These are phyloP conservation scores for Endothia cerciana DNA, from an alignment of 2,329 filamentous ascomycete genomes.

Conservation along the genomic window DNA sequence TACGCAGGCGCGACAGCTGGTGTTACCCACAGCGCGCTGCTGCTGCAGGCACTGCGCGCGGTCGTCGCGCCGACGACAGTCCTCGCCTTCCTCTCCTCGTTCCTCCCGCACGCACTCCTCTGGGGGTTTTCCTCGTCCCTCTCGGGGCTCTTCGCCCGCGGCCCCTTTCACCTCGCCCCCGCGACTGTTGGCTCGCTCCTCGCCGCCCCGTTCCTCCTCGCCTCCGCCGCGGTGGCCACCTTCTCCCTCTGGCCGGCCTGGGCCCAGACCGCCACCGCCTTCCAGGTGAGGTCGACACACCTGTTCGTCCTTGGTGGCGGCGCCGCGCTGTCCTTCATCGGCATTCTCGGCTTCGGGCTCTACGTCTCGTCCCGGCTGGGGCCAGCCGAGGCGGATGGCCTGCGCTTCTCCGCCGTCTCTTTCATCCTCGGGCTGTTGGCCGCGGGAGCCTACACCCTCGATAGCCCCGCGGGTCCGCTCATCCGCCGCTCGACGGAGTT, in stretches of 20 bases:
- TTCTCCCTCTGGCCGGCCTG: slow-evolving; percentile 38
- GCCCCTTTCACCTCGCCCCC: slow-evolving; percentile 47
- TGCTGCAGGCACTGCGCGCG: slow-evolving; percentile 53
- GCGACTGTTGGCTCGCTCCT: slow-evolving; percentile 50
- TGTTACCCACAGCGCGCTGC: slow-evolving; percentile 34
- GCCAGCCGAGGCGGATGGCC: slow-evolving; percentile 30
- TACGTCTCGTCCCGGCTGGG: slow-evolving; percentile 36
- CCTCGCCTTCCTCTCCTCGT: slow-evolving; percentile 49
- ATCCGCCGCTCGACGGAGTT: slow-evolving; percentile 54
- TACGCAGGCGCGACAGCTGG: slow-evolving; percentile 38
- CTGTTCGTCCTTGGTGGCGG: slow-evolving; percentile 36
- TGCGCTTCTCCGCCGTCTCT: slow-evolving; percentile 47
- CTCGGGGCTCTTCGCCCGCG: slow-evolving; percentile 50
- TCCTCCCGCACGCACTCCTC: slow-evolving; percentile 50
- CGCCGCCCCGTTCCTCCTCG: slow-evolving; percentile 48
- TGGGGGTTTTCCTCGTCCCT: slow-evolving; percentile 53
- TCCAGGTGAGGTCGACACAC: slow-evolving; percentile 39
- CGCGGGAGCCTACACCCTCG: slow-evolving; percentile 45
- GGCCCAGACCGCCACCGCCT: slow-evolving; percentile 33
- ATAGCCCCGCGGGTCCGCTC: slow-evolving; percentile 46
- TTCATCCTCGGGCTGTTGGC: slow-evolving; percentile 53
- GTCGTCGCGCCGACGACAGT: slow-evolving; percentile 53
- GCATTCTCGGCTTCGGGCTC: slow-evolving; percentile 51
- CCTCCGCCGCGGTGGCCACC: slow-evolving; percentile 38
- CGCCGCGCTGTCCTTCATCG: slow-evolving; percentile 44